Percentiles rank a stretch among this genome's conserved stretches.
phyloP scores from a whole-genome alignment of 306 rosid genomes.

The Cyclanthera cordifolia region DNA sequence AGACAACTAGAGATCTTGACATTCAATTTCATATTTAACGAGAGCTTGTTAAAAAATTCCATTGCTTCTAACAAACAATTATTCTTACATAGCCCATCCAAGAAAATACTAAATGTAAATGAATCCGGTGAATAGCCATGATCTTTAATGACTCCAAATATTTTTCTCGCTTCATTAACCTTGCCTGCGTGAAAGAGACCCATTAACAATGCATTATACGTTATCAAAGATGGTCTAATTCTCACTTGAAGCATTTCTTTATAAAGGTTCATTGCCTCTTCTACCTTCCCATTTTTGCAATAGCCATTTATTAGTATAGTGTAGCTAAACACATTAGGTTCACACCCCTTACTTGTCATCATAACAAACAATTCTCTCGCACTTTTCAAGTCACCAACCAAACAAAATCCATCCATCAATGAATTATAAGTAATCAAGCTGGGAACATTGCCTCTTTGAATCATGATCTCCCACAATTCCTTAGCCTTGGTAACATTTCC shows the following conservation, averaged over 20 bases:
- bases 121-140: neutral
- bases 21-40: no score
- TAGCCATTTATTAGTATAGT: constrained; percentile 28
- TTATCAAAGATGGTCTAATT: constrained; percentile 4
- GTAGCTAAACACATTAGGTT: constrained; percentile 18
- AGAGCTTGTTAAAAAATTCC: no score
- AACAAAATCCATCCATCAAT: constrained; percentile 32
- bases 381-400: constrained; percentile 23
- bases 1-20: no score
- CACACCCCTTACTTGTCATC: constrained; percentile 19
- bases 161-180: no score
- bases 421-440: constrained; percentile 18
- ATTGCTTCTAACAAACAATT: no score
- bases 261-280: no score
- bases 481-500: constrained; percentile 24
- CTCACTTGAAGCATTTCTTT: constrained; percentile 22
- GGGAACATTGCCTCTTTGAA: constrained; percentile 25
- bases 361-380: constrained; percentile 24
- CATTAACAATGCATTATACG: no score
- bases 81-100: no score
- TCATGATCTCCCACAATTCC: neutral
- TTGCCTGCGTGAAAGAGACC: no score
- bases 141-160: no score
- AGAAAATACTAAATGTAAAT: neutral
- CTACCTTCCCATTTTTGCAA: constrained; percentile 20